phyloP scores from a whole-genome alignment of 2,329 filamentous ascomycete genomes.

The Coniochaeta ligniaria region DNA sequence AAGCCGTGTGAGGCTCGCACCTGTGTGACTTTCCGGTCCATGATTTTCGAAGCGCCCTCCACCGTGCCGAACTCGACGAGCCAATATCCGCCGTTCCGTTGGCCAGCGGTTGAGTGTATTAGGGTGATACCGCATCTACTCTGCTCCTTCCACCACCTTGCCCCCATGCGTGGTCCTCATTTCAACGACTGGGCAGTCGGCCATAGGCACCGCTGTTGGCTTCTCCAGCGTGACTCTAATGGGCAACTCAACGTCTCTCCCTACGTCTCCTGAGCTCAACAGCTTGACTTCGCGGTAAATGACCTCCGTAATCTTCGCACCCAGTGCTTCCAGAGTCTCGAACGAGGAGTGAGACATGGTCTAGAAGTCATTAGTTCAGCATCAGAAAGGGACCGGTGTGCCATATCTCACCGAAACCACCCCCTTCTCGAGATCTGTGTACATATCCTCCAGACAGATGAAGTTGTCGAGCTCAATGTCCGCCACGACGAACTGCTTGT shows the following conservation, averaged over 20 bases:
- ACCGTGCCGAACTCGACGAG: not conserved
- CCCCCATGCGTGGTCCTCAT: constrained; percentile 20
- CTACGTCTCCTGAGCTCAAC: constrained; percentile 21
- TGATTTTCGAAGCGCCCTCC: not conserved
- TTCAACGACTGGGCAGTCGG: constrained; percentile 64
- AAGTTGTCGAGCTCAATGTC: constrained; percentile 55
- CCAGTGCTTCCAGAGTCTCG: constrained; percentile 57
- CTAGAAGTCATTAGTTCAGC: constrained; percentile 23
- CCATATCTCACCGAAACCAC: constrained; percentile 50
- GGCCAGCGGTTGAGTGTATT: too few species aligned
- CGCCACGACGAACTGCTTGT: constrained; percentile 59
- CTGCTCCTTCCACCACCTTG: not conserved
- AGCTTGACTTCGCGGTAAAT: constrained; percentile 36
- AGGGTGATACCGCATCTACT: not conserved
- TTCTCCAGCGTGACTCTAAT: constrained; percentile 61
- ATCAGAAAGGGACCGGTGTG: not conserved
- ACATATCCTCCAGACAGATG: constrained; percentile 37
- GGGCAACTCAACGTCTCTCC: constrained; percentile 34
- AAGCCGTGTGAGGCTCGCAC: too few species aligned
- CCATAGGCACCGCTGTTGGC: constrained; percentile 65
- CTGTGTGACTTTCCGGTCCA: too few species aligned
- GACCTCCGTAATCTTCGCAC: constrained; percentile 35
- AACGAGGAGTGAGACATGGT: constrained; percentile 49
- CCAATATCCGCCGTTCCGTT: too few species aligned
- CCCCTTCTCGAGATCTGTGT: constrained; percentile 48